These are phyloP conservation scores for Cryptosporidium ubiquitum DNA, from an alignment of 169 alveolate genomes.

Conservation along the genomic window DNA sequence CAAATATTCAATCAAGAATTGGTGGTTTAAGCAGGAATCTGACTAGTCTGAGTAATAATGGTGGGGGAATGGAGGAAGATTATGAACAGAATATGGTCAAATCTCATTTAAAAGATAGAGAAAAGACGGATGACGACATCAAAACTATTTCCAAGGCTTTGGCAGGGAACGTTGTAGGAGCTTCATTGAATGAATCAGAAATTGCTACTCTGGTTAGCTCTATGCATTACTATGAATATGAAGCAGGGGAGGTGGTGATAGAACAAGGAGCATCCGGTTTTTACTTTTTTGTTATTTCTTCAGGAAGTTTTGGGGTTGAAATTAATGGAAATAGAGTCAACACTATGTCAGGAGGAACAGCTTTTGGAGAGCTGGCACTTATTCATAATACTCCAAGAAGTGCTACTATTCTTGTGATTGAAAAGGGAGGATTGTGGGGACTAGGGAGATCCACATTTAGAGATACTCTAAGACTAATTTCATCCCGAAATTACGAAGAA, in stretches of 20 bases:
- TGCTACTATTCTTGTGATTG: conserved; percentile 93
- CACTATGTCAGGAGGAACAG: conserved; percentile 89
- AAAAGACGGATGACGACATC: conserved; percentile 83
- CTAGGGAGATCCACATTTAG: conserved; percentile 92
- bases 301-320: conserved; percentile 89
- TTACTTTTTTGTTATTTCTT: conserved; percentile 87
- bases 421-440: conserved; percentile 92
- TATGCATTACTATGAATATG: conserved; percentile 87
- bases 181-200: conserved; percentile 88
- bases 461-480: conserved; percentile 87
- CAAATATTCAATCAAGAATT: conserved; percentile 1
- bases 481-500: conserved; percentile 89
- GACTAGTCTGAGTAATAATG: neutral
- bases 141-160: conserved; percentile 84
- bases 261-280: conserved; percentile 88
- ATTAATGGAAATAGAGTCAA: conserved; percentile 89
- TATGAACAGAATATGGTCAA: conserved; percentile 43
- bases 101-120: conserved; percentile 79
- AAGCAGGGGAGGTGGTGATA: conserved; percentile 86
- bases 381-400: conserved; percentile 97
- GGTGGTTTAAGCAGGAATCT: conserved; percentile 1
- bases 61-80: conserved; percentile 20
- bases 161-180: conserved; percentile 86
- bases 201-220: conserved; percentile 87
- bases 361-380: conserved; percentile 98